Percentiles rank a stretch among this genome's conserved stretches.
Conservation (phyloP, 768 basidiomycete genomes). For the Jaapia argillacea region DNA sequence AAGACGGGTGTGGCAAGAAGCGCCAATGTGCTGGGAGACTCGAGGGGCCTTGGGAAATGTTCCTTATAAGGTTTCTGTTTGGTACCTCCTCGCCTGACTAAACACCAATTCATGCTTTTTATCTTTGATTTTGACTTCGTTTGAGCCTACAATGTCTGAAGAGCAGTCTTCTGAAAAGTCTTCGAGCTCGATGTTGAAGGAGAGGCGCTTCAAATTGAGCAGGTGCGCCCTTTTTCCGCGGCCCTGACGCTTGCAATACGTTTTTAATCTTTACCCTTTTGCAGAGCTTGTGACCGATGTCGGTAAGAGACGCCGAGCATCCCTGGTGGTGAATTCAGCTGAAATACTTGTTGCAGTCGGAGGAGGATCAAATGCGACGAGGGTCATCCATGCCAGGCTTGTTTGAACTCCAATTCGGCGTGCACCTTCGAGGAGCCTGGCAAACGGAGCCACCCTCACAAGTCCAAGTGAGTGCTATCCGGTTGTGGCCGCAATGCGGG, state of each 20-base stretch:
- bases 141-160: not conserved
- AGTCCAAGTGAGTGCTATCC: conserved; percentile 60
- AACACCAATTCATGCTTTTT: not conserved
- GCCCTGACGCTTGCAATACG: not conserved
- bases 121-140: too few species aligned
- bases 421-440: conserved; percentile 87
- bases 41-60: too few species aligned
- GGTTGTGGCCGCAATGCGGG: not conserved
- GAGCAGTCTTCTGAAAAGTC: not conserved
- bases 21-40: too few species aligned
- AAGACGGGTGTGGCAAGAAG: too few species aligned
- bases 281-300: conserved; percentile 84
- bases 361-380: conserved; percentile 84
- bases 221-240: conserved; percentile 40
- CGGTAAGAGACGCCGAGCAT: conserved; percentile 40
- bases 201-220: conserved; percentile 81
- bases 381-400: conserved; percentile 83
- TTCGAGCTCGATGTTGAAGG: conserved; percentile 39
- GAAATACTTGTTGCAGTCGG: conserved; percentile 42
- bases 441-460: conserved; percentile 78
- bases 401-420: conserved; percentile 69
- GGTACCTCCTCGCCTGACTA: not conserved
- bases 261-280: conserved; percentile 8
- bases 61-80: not conserved
- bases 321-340: not conserved